Evolutionary conservation across 305 asterid genomes (phyloP).

Genomic region (Fraxinus paxiana): DNA sequence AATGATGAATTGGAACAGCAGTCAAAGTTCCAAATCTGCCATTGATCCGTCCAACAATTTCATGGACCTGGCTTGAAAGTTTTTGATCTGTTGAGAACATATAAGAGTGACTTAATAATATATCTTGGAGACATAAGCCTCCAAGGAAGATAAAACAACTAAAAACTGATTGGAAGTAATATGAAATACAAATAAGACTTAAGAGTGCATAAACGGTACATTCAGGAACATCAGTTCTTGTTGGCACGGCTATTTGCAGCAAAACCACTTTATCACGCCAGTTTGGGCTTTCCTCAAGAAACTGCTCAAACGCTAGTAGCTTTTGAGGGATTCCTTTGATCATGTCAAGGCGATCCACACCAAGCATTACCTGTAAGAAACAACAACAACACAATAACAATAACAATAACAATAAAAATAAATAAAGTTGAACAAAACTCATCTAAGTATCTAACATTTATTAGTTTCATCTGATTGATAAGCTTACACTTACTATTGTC

Average conservation of each 20-base stretch:
- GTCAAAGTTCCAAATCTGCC: constrained; percentile 55
- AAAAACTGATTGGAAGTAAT: neutral
- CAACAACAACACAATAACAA: neutral
- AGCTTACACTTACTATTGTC: neutral
- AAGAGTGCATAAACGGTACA: constrained; percentile 41
- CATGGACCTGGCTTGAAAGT: constrained; percentile 60
- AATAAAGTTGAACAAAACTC: constrained; percentile 3
- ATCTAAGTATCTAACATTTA: neutral
- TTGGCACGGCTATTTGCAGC: constrained; percentile 95
- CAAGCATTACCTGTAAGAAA: constrained; percentile 73
- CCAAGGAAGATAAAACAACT: neutral
- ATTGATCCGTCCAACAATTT: constrained; percentile 62
- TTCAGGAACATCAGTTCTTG: constrained; percentile 96
- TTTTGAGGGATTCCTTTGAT: constrained; percentile 95
- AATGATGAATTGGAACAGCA: constrained; percentile 56
- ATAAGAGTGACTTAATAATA: neutral
- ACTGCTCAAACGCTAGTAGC: constrained; percentile 85
- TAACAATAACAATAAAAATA: neutral
- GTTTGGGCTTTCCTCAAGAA: constrained; percentile 70
- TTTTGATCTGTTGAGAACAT: constrained; percentile 41
- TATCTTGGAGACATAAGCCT: neutral
- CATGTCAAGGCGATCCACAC: constrained; percentile 96
- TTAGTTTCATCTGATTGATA: constrained; percentile 8
- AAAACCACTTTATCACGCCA: constrained; percentile 89
- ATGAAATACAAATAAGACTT: constrained; percentile 13